Evolutionary conservation across 169 alveolate species (phyloP).

Genomic region (Condylostoma magnum): DNA sequence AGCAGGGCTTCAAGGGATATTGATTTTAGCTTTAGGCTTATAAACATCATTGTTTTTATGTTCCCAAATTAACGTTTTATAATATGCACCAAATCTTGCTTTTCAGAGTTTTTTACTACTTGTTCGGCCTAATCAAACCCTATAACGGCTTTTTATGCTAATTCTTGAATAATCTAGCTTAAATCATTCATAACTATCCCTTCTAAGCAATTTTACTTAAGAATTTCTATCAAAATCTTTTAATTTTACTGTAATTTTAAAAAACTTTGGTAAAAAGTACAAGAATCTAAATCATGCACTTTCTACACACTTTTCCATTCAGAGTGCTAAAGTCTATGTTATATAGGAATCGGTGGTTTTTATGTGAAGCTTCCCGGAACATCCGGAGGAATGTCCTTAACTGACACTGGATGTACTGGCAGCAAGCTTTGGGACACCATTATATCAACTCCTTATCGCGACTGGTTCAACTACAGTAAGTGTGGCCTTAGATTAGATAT

Average conservation of each 20-base stretch:
- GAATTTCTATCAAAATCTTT: not conserved
- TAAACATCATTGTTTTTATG: slow-evolving; percentile 29
- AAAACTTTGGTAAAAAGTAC: slow-evolving; percentile 1
- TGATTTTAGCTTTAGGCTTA: slow-evolving; percentile 38
- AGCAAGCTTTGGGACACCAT: not conserved
- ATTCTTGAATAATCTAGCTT: not conserved
- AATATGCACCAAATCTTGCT: slow-evolving; percentile 33
- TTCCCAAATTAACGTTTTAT: slow-evolving; percentile 44
- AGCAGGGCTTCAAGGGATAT: slow-evolving; percentile 47
- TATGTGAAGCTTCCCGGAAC: not conserved
- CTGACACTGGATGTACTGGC: not conserved
- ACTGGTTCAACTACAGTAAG: not conserved
- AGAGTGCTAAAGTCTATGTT: too few species aligned
- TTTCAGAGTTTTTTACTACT: slow-evolving; percentile 34
- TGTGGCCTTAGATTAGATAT: not conserved
- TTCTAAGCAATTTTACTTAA: not conserved
- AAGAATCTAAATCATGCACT: too few species aligned
- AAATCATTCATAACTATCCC: slow-evolving; percentile 19
- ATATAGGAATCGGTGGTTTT: too few species aligned
- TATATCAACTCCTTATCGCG: not conserved
- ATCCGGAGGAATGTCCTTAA: not conserved
- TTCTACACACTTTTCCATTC: too few species aligned
- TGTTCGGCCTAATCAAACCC: not conserved
- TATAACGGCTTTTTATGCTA: slow-evolving; percentile 7
- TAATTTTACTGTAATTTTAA: not conserved